These are phyloP conservation scores for Neofusicoccum ribis DNA, from an alignment of 2,329 filamentous ascomycete genomes.

Conservation along the genomic window DNA sequence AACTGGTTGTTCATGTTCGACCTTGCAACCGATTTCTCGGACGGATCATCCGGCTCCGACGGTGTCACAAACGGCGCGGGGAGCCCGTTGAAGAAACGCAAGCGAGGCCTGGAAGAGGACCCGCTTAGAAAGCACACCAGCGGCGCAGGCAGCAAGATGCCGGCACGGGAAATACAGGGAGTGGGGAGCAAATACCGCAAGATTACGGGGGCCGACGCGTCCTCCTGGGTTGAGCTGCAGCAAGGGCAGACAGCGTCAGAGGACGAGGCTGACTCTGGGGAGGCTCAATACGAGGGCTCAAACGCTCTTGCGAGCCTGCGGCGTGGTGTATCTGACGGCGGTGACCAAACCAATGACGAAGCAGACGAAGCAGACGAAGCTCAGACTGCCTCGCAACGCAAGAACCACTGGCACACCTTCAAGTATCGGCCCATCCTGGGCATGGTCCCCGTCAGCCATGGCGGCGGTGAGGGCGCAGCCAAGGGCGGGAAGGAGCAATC, in stretches of 20 bases:
- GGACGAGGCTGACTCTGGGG: slow-evolving; percentile 38
- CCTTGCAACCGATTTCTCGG: slow-evolving; percentile 66
- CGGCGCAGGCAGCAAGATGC: slow-evolving; percentile 58
- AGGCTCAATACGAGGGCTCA: slow-evolving; percentile 36
- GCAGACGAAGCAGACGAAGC: slow-evolving; percentile 13
- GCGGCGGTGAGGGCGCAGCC: slow-evolving; percentile 50
- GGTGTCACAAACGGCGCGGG: slow-evolving; percentile 25
- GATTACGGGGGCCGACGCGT: slow-evolving; percentile 43
- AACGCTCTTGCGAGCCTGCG: slow-evolving; percentile 29
- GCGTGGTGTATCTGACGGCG: slow-evolving; percentile 27
- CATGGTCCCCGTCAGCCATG: slow-evolving; percentile 56
- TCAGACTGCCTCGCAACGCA: slow-evolving; percentile 27
- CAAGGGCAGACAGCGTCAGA: slow-evolving; percentile 28
- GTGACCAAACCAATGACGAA: slow-evolving; percentile 23
- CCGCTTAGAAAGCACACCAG: slow-evolving; percentile 46
- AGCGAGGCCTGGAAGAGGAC: slow-evolving; percentile 34
- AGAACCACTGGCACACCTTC: slow-evolving; percentile 74
- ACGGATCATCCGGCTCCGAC: slow-evolving; percentile 22
- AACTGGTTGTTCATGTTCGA: slow-evolving; percentile 94
- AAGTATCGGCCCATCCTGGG: slow-evolving; percentile 95
- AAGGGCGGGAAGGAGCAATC: slow-evolving; percentile 23
- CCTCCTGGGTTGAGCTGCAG: slow-evolving; percentile 33
- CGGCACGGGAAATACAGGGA: slow-evolving; percentile 45
- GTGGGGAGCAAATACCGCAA: slow-evolving; percentile 52
- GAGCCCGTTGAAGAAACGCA: slow-evolving; percentile 29